Evolutionary conservation across 768 basidiomycete genomes (phyloP).

Genomic region (Phaeotremella skinneri): DNA sequence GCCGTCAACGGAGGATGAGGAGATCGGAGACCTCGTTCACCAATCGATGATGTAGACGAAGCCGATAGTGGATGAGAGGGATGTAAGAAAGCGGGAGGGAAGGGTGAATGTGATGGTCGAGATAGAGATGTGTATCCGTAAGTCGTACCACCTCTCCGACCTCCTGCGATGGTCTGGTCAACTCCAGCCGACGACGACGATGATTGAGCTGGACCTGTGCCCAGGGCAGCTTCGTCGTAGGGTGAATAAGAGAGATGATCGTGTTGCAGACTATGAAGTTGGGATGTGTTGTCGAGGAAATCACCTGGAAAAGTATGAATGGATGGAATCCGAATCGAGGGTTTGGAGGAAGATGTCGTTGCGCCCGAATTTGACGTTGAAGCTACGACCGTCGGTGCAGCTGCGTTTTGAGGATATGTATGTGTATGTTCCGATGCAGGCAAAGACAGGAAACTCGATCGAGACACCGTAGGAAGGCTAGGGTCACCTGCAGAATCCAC

Average conservation of each 20-base stretch:
- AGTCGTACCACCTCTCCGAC: neutral
- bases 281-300: neutral
- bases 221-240: neutral
- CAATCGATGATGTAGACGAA: conserved; percentile 11
- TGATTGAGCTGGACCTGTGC: too few relatives aligned
- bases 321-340: neutral
- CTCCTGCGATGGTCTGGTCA: neutral
- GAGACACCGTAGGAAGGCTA: too few relatives aligned
- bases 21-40: conserved; percentile 22
- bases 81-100: conserved; percentile 16
- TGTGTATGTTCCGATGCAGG: too few relatives aligned
- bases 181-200: neutral
- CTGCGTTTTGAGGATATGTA: too few relatives aligned
- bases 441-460: too few relatives aligned
- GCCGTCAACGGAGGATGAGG: conserved; percentile 35
- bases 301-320: neutral
- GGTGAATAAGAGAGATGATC: neutral
- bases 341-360: neutral
- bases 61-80: conserved; percentile 20
- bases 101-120: conserved; percentile 9
- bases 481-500: too few relatives aligned
- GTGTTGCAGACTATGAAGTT: neutral
- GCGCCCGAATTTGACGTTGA: neutral
- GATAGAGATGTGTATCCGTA: neutral
- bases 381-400: too few relatives aligned